Base-by-base conservation (phyloP, 2,329 filamentous ascomycete species). In the Beauveria asiatica region DNA sequence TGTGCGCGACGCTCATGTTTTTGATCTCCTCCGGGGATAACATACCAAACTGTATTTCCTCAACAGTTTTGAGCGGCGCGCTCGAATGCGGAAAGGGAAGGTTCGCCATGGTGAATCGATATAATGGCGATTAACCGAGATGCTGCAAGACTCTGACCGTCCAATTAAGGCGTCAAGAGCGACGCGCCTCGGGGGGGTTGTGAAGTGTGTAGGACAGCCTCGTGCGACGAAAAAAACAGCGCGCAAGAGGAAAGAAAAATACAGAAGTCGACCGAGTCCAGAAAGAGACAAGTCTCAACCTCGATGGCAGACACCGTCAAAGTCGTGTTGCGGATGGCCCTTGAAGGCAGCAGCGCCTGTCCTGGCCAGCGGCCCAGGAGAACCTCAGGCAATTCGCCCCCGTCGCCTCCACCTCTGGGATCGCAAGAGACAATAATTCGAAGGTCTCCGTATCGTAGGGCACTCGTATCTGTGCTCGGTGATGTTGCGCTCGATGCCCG, bases 1-100 rank as follows among this genome's bases (percentile, higher is more conserved):
- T 93, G 74, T 96, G 90, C 68, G 87, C 89, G 65, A 97, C 93
- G 76, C 92, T 97, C 91, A 97, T 95, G 70, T 89, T 92, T 81
- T 99, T 97, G 77, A 97, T 96, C 80, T 99, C 95, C 74, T 99
- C 94, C 27, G 94, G 94, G 41, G 94, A 96, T 76, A 99, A 85
- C 73, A 99, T 84, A 72, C 94, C 94, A 73, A 99, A 99, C 81
- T 99, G 95, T 70, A 99, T 96, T 83, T 99, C 95, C 83, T 97
- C 88, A 70, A 99, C 92, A 67, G 89, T 96, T 82, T 94, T 93
- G 83, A 97, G 83, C 75, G 92, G 92, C 84, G 90, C 92, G 83
- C 89, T 92, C 74, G 90, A 96, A 77, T 92, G 90, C 72, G 88
- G 83, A 72, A 96, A 96, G 74, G 87, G 87, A 67, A 93, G 87